phyloP scores from a whole-genome alignment of 768 basidiomycete species.

The Boletus subcaerulescens region DNA sequence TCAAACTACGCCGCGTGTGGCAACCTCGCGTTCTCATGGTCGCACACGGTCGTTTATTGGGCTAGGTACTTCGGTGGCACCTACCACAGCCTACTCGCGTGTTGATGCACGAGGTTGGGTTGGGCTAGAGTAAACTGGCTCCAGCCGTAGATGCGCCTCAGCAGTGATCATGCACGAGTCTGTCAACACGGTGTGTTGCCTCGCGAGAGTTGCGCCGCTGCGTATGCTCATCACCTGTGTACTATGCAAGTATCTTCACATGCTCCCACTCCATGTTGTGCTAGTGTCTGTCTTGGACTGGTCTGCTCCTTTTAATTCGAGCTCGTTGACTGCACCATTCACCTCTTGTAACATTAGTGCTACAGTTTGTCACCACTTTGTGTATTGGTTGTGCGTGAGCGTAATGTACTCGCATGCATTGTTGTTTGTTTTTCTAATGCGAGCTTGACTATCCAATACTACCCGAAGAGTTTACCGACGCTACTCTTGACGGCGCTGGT shows the following conservation, averaged over 20 bases:
- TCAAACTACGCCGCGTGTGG: constrained; percentile 63
- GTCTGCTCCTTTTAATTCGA: constrained; percentile 5
- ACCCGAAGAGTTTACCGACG: constrained; percentile 73
- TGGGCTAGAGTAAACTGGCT: constrained; percentile 41
- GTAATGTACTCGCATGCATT: constrained; percentile 8
- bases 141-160: not conserved
- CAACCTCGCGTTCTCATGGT: constrained; percentile 63
- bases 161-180: constrained; percentile 8
- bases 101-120: constrained; percentile 84
- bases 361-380: constrained; percentile 13
- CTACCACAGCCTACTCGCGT: constrained; percentile 79
- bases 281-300: constrained; percentile 27
- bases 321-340: constrained; percentile 24
- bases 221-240: constrained; percentile 16
- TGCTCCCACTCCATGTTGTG: constrained; percentile 23
- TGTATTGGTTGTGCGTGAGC: not conserved
- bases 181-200: constrained; percentile 7
- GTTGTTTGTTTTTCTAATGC: constrained; percentile 9
- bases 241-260: constrained; percentile 21
- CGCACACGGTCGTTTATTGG: constrained; percentile 75
- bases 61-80: constrained; percentile 61
- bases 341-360: constrained; percentile 32
- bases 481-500: constrained; percentile 80
- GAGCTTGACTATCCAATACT: constrained; percentile 3
- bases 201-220: constrained; percentile 8